These are phyloP conservation scores for Lathyrus oleraceus DNA, from an alignment of 306 rosid genomes.

Conservation along the genomic window DNA sequence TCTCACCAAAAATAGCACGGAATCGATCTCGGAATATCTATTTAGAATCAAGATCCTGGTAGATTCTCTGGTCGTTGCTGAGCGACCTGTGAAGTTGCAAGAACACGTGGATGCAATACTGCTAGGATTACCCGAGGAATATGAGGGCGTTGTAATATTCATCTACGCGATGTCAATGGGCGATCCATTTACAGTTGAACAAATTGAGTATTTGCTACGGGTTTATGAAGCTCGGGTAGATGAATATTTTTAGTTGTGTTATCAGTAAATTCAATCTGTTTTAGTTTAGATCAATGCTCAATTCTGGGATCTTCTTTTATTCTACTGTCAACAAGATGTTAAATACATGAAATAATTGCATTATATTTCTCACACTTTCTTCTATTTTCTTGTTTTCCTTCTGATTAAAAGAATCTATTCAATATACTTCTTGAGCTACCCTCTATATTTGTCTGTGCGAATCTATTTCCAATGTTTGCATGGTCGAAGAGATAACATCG, in stretches of 20 bases:
- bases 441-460: too few relatives aligned
- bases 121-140: background rate
- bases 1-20: background rate
- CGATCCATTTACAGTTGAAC: background rate
- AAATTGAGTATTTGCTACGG: background rate
- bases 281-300: background rate
- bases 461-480: too few relatives aligned
- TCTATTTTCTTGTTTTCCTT: too few relatives aligned
- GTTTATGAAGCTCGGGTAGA: background rate
- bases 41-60: background rate
- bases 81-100: background rate
- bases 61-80: background rate
- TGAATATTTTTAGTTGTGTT: background rate
- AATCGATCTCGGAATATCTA: background rate
- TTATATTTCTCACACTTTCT: too few relatives aligned
- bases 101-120: background rate
- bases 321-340: background rate
- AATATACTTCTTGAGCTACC: too few relatives aligned
- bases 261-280: background rate
- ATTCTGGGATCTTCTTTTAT: background rate
- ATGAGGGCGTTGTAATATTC: background rate
- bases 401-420: too few relatives aligned
- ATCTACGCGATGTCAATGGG: background rate
- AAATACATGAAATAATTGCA: background rate
- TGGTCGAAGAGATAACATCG: too few relatives aligned